phyloP scores from a whole-genome alignment of 2,329 filamentous ascomycete genomes.

The Colletotrichum limetticola region DNA sequence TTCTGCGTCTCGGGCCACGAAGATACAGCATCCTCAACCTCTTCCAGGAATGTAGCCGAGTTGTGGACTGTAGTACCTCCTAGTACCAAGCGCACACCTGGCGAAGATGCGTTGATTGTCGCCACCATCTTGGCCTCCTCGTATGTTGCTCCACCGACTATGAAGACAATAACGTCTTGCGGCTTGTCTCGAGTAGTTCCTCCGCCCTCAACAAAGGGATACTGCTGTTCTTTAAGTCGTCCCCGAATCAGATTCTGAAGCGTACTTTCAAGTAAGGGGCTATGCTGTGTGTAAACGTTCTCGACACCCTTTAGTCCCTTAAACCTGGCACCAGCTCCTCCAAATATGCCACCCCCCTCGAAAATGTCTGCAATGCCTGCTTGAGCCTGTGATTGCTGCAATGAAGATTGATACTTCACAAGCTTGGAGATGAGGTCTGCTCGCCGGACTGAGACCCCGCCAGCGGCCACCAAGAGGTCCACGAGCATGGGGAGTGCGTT shows the following conservation, averaged over 20 bases:
- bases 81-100: conserved; percentile 88
- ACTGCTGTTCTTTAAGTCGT: conserved; percentile 84
- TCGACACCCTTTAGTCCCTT: conserved; percentile 97
- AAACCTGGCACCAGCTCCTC: conserved; percentile 85
- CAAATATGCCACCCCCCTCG: conserved; percentile 90
- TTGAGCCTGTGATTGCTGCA: conserved; percentile 80
- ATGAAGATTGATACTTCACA: conserved; percentile 84
- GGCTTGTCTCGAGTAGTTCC: conserved; percentile 92
- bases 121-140: conserved; percentile 97
- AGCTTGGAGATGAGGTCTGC: conserved; percentile 86
- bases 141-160: conserved; percentile 92
- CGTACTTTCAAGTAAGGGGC: conserved; percentile 85
- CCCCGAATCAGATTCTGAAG: conserved; percentile 95
- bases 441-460: conserved; percentile 79
- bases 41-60: conserved; percentile 86
- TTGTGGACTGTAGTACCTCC: conserved; percentile 92
- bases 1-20: conserved; percentile 79
- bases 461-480: conserved; percentile 86
- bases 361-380: conserved; percentile 92
- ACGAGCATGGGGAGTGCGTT: conserved; percentile 87
- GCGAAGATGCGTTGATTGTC: conserved; percentile 91
- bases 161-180: conserved; percentile 95
- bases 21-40: conserved; percentile 88
- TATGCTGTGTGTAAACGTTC: conserved; percentile 99
- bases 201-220: conserved; percentile 92